Conservation (phyloP, 2,329 filamentous ascomycete species). For the Stenocarpella maydis region DNA sequence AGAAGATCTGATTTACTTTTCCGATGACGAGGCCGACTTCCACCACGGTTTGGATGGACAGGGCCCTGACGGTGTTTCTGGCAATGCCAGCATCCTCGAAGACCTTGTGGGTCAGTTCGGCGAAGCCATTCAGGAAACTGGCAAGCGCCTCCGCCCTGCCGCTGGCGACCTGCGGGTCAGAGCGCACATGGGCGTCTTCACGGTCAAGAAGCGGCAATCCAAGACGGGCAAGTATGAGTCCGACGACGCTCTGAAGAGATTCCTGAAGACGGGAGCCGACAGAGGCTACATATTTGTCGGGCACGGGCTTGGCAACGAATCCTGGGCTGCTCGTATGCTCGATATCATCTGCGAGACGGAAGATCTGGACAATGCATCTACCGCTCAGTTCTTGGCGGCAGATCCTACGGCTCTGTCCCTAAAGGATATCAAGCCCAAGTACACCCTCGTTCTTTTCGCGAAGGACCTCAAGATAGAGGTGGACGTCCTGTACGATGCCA, state of each 20-base stretch:
- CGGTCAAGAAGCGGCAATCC: background rate
- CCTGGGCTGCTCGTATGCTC: constrained; percentile 18
- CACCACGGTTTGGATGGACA: background rate
- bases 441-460: constrained; percentile 35
- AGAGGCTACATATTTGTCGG: constrained; percentile 16
- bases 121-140: constrained; percentile 15
- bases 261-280: constrained; percentile 18
- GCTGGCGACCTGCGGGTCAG: constrained; percentile 27
- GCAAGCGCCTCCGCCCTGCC: constrained; percentile 25
- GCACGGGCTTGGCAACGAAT: constrained; percentile 26
- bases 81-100: background rate
- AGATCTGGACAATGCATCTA: background rate
- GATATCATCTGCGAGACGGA: constrained; percentile 28
- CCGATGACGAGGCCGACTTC: background rate
- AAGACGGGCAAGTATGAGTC: constrained; percentile 8
- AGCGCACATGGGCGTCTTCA: constrained; percentile 28
- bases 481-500: constrained; percentile 27
- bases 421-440: constrained; percentile 31
- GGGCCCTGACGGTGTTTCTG: background rate
- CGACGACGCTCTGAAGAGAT: constrained; percentile 5
- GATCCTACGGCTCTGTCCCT: constrained; percentile 10
- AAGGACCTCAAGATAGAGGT: constrained; percentile 39
- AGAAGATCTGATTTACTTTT: background rate
- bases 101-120: background rate
- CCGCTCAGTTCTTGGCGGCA: background rate